Base-by-base conservation (phyloP, 75 land plant species). In the Pseudotsuga menziesii region DNA sequence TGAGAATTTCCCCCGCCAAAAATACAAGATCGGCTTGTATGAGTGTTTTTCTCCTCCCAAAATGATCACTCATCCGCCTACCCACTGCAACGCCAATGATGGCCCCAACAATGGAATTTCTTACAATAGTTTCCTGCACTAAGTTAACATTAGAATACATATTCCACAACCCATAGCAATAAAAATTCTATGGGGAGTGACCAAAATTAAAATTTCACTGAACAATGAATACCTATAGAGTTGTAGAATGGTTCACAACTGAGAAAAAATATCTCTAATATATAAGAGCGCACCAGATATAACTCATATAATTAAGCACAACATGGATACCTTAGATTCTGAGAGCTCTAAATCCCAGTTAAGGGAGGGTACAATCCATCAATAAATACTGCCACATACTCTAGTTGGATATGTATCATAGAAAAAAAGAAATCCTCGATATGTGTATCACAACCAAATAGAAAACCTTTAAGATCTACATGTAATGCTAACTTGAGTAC, bases 361-460 rank as follows among this genome's bases (percentile, higher is more conserved):
- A 41, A 41, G 44, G 39, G 3, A 36, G 3, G 39, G n/a, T n/a
- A n/a, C n/a, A n/a, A n/a, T n/a, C n/a, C n/a, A n/a, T n/a, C n/a
- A n/a, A n/a, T n/a, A n/a, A n/a, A n/a, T n/a, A n/a, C n/a, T n/a
- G n/a, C n/a, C n/a, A n/a, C n/a, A n/a, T n/a, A n/a, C n/a, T n/a
- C n/a, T n/a, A n/a, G n/a, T n/a, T n/a, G n/a, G n/a, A n/a, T n/a
- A n/a, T n/a, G n/a, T n/a, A n/a, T n/a, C n/a, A n/a, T n/a, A n/a
- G n/a, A n/a, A n/a, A n/a, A n/a, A n/a, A n/a, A n/a, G n/a, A n/a
- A n/a, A n/a, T n/a, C n/a, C n/a, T n/a, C n/a, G 54, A 61, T 76
- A 93, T 93, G 93, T 77, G 95, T 93, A 32, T 93, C 95, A 75
- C 90, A 93, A 4, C 95, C 95, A 75, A 93, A 93, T 26, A 93